A percentile compares a stretch with the other conserved stretches of the same genome.
These are phyloP conservation scores for Hirsutella thompsonii DNA, from an alignment of 2,329 filamentous ascomycete species.

Conservation along the genomic window DNA sequence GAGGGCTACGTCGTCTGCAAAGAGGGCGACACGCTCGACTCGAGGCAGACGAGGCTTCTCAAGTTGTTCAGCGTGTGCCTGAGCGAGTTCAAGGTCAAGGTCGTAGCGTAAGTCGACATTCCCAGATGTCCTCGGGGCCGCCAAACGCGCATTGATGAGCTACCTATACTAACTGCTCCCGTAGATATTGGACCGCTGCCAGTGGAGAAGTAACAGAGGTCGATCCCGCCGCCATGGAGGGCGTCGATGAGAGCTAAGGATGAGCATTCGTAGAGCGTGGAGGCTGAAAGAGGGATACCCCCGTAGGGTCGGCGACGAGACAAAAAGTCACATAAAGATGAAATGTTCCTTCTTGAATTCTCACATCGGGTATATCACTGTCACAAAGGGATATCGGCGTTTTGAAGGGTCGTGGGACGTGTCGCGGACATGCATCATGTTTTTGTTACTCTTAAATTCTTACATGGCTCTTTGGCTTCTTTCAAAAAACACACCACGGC, in stretches of 20 bases:
- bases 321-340: too few relatives aligned
- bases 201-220: conserved; percentile 45
- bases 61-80: conserved; percentile 89
- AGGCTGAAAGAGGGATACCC: conserved; percentile 1
- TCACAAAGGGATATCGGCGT: conserved; percentile 19
- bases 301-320: not conserved
- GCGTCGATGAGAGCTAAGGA: conserved; percentile 13
- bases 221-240: conserved; percentile 25
- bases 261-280: not conserved
- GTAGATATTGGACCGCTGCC: conserved; percentile 49
- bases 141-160: not conserved
- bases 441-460: conserved; percentile 7
- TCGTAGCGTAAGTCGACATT: conserved; percentile 50
- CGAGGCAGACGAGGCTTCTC: conserved; percentile 80
- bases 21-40: conserved; percentile 75
- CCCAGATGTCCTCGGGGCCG: too few relatives aligned
- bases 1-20: conserved; percentile 67
- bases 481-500: not conserved
- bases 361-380: not conserved
- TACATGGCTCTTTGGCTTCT: not conserved
- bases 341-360: not conserved
- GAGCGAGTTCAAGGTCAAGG: conserved; percentile 76
- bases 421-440: conserved; percentile 15
- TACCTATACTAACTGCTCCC: not conserved
- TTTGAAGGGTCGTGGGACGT: conserved; percentile 16